phyloP scores from a whole-genome alignment of 495 filamentous ascomycete genomes.

The Aspergillus bridgeri region DNA sequence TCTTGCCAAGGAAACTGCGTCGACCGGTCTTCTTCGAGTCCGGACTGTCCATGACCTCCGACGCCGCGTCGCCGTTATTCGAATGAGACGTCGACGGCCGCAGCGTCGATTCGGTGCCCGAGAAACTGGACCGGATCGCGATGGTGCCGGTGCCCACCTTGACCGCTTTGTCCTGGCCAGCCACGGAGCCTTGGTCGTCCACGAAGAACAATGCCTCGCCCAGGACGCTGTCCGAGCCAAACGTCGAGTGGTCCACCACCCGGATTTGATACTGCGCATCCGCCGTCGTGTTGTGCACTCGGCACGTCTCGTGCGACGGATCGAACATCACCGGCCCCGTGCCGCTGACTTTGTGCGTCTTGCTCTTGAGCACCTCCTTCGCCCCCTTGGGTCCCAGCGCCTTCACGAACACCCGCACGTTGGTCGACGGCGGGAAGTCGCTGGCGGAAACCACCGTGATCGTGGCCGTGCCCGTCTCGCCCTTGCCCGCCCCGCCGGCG shows the following conservation, averaged over 20 bases:
- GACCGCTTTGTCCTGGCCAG: conserved; percentile 69
- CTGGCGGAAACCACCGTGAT: conserved; percentile 77
- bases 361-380: conserved; percentile 85
- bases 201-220: conserved; percentile 89
- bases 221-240: conserved; percentile 73
- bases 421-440: conserved; percentile 73
- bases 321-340: conserved; percentile 62
- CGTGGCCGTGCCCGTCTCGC: conserved; percentile 68
- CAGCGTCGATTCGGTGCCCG: conserved; percentile 23
- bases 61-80: conserved; percentile 27
- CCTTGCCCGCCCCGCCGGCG: conserved; percentile 38
- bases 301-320: conserved; percentile 64
- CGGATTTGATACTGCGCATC: conserved; percentile 83
- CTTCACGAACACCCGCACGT: conserved; percentile 75
- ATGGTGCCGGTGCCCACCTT: conserved; percentile 65
- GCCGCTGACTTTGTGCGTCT: conserved; percentile 60
- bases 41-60: conserved; percentile 51
- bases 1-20: conserved; percentile 57
- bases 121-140: conserved; percentile 63
- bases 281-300: conserved; percentile 64
- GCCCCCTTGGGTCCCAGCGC: conserved; percentile 60
- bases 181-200: conserved; percentile 64
- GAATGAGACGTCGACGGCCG: conserved; percentile 41
- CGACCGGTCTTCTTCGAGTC: conserved; percentile 44
- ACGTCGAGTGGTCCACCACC: conserved; percentile 78